Evolutionary conservation across 208 protist genomes (phyloP), one percentile per base, ranked within the genome.

Genomic region (Trypanosoma avium): DNA sequence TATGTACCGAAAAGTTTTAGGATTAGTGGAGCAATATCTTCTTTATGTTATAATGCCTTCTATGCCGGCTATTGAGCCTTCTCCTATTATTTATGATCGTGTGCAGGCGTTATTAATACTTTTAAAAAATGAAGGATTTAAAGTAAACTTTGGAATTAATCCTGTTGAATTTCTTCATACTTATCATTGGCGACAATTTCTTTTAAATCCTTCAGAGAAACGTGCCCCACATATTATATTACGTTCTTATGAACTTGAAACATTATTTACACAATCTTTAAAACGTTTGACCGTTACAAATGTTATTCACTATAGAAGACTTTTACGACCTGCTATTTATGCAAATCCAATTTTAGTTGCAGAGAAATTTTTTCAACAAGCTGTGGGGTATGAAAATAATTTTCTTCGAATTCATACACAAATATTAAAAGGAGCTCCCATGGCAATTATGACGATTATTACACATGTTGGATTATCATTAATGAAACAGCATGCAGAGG

Each of bases 331-430:
- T 1, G 75, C 84, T 19, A 75, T 90, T 27, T 91, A 77, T 60
- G 84, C 82, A 3, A 79, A 94, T 48, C 84, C 84, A 3, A 68
- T 94, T 24, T 73, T 87, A 45, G 75, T 87, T 29, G 70, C 69
- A 24, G 78, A 90, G 43, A 76, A 79, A 19, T 63, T 94, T n/a
- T 79, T 94, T 62, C 46, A 61, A 36, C 88, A 90, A 58, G 79
- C 82, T 0, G 72, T 94, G 3, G 88, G 88, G 24, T 94, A 94
- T 57, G 72, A 77, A 40, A 94, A 94, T 67, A 85, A 73, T 62
- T 91, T 90, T 58, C 66, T 94, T 8, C 43, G 47, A n/a, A 48
- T 85, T 4, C 88, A 94, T 68, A 85, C 79, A 21, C 73, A 73
- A 42, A 59, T 94, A 26, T 64, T 94, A 33, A 62, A 63, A 22